Evolutionary conservation across 208 protist genomes (phyloP).

Genomic region (Leishmania mexicana): DNA sequence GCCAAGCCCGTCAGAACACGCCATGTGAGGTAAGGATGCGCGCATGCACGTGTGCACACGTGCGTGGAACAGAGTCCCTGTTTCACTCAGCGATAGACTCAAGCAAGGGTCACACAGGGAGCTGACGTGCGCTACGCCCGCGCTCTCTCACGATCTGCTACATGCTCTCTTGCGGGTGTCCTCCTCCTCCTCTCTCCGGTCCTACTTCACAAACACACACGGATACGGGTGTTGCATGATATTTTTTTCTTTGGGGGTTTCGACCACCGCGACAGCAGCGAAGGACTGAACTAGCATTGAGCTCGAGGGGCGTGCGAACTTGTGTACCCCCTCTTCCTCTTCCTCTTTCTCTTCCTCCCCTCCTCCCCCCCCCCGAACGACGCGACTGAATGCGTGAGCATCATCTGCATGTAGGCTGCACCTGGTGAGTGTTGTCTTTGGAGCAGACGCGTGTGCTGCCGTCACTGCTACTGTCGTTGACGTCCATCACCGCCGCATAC

Average conservation of each 20-base stretch:
- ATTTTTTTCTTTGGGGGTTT: not conserved
- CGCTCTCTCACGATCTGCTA: not conserved
- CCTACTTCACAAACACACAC: not conserved
- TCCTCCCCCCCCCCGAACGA: not conserved
- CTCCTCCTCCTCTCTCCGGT: not conserved
- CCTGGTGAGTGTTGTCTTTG: conserved; percentile 2
- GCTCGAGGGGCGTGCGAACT: not conserved
- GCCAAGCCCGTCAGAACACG: not conserved
- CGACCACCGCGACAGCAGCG: not conserved
- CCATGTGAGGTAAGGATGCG: not conserved
- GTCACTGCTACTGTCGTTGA: not conserved
- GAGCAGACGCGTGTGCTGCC: not conserved
- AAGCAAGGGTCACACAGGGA: not conserved
- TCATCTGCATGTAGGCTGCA: not conserved
- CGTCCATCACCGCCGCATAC: not conserved
- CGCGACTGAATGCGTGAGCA: not conserved
- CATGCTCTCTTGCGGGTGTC: not conserved
- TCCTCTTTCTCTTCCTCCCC: not conserved
- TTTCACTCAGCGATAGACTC: not conserved
- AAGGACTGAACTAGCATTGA: not conserved
- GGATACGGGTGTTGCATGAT: not conserved
- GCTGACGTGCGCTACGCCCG: not conserved
- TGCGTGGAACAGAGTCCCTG: not conserved
- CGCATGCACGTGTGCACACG: not conserved
- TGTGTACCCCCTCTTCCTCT: not conserved